Evolutionary conservation across 495 filamentous ascomycete genomes (phyloP), one percentile per base, ranked within the genome.

Genomic region (Aspergillus nidulans): DNA sequence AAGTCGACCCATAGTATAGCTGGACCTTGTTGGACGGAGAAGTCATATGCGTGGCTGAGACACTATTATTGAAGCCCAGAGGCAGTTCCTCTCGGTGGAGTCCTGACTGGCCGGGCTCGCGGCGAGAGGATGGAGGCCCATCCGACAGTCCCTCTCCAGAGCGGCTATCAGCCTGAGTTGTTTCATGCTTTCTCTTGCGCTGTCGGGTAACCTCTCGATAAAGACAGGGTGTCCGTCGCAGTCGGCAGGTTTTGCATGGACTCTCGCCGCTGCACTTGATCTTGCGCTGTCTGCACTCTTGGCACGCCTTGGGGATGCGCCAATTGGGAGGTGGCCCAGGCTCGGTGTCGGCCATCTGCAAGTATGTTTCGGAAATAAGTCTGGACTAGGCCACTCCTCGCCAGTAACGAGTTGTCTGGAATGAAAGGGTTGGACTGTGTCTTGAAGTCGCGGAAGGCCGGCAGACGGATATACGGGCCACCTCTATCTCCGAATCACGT

Each of bases 1-100:
- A 77, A 0, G 72, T 70, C 0, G 74, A 69, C 0, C 75, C 75
- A 66, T 78, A 78, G 55, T 76, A 78, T 3, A 78, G 58, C 46
- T 76, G 74, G 32, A 77, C 66, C 49, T 68, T 65, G 52, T 70
- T 75, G 21, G 72, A 77, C 3, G 74, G 67, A 1, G 72, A 74
- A n/a, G 69, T 62, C 69, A 74, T 70, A 47, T 77, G 72, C 3
- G 74, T 77, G 15, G 74, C 74, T 0, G 71, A 70, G 10, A 77
- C 74, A 44, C 74, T 75, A 34, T 66, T 72, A 34, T 71, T 67
- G 44, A 74, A 69, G 42, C 64, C 66, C 12, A 66, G 54, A 1
- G 67, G 61, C 1, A 62, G 46, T 32, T 63, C 60, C 5, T 55
- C 61, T 7, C 59, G 62, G 8, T 49, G 51, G 6, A 34, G 30